These are phyloP conservation scores for Suillus subluteus DNA, from an alignment of 768 basidiomycete genomes.

Conservation along the genomic window DNA sequence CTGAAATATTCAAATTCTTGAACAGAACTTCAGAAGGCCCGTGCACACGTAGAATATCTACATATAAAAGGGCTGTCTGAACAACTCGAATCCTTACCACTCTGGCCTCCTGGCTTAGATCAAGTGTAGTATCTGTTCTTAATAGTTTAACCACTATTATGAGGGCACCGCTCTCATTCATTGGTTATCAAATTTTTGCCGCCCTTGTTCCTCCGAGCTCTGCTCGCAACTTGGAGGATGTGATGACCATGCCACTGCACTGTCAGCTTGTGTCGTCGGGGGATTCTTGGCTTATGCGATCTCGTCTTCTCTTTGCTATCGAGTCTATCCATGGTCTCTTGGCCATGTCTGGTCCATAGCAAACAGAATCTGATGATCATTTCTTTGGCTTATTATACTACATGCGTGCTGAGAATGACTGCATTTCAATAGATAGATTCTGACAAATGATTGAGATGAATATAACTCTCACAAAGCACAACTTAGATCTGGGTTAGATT, in stretches of 20 bases:
- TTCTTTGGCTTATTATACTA: neutral
- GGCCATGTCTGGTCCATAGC: neutral
- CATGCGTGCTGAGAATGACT: too few species aligned
- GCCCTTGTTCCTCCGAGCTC: constrained; percentile 51
- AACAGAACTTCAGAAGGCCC: neutral
- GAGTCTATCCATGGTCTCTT: neutral
- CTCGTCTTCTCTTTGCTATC: constrained; percentile 26
- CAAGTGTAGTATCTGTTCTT: constrained; percentile 82
- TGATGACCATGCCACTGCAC: constrained; percentile 62
- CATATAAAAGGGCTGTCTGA: neutral
- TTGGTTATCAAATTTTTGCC: constrained; percentile 63
- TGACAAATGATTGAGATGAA: too few species aligned
- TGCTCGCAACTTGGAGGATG: constrained; percentile 59
- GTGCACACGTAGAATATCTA: neutral
- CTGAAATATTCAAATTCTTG: neutral
- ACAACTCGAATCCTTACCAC: constrained; percentile 34
- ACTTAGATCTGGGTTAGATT: too few species aligned
- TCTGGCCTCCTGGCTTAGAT: constrained; percentile 75
- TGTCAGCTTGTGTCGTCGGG: constrained; percentile 34
- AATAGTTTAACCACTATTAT: constrained; percentile 64
- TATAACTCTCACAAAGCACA: too few species aligned
- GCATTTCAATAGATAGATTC: too few species aligned
- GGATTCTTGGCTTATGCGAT: constrained; percentile 15
- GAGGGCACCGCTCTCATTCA: constrained; percentile 54
- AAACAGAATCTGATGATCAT: neutral